phyloP scores from a whole-genome alignment of 2,329 filamentous ascomycete species.

The Claviceps pusilla region DNA sequence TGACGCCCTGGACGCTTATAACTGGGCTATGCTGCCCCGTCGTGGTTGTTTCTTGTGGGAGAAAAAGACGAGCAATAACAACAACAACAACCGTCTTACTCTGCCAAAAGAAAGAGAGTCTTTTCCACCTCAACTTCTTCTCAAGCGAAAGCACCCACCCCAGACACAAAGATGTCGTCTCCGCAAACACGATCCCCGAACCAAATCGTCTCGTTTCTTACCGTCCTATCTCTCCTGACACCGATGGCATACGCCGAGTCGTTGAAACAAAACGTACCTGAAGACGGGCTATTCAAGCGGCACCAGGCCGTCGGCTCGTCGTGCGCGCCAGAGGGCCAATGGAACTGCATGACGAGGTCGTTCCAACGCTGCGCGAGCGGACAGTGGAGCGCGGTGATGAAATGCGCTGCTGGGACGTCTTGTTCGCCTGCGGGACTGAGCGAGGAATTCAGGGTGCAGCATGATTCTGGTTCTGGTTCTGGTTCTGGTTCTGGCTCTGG shows the following conservation, averaged over 20 bases:
- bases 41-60: too few species aligned
- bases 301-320: slow-evolving; percentile 20
- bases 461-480: slow-evolving; percentile 10
- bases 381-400: slow-evolving; percentile 29
- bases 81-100: too few species aligned
- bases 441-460: slow-evolving; percentile 24
- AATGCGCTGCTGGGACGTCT: slow-evolving; percentile 28
- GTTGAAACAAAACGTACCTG: background rate
- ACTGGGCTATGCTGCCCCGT: too few species aligned
- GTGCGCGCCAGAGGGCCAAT: slow-evolving; percentile 34
- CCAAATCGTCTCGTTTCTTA: background rate
- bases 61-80: too few species aligned
- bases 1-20: too few species aligned
- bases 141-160: too few species aligned
- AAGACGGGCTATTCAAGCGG: slow-evolving; percentile 8
- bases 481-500: background rate
- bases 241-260: background rate
- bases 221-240: background rate
- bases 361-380: slow-evolving; percentile 37
- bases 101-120: too few species aligned
- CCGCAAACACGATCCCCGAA: background rate
- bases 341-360: slow-evolving; percentile 35
- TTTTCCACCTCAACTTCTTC: too few species aligned
- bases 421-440: slow-evolving; percentile 29
- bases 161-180: too few species aligned